Percentiles rank a stretch among this genome's conserved stretches.
Conservation (phyloP, 352 stramenopile genomes). For the Globisporangium heterothallicum region DNA sequence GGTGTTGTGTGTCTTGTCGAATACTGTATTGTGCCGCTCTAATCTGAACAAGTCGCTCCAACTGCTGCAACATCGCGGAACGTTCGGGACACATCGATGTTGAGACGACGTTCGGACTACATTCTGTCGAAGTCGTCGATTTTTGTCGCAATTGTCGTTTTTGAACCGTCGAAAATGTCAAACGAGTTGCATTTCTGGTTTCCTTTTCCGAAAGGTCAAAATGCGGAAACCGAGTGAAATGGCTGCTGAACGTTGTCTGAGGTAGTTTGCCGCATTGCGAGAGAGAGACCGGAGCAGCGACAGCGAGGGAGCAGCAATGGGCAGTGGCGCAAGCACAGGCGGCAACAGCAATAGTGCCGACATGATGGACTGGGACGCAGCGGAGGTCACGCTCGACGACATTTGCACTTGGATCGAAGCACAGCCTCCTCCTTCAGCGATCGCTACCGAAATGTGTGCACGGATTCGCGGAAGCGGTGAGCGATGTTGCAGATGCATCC, state of each 20-base stretch:
- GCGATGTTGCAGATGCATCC: background rate
- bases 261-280: too few relatives aligned
- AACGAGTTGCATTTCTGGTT: too few relatives aligned
- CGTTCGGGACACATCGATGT: too few relatives aligned
- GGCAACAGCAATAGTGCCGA: background rate
- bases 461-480: conserved; percentile 15
- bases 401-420: conserved; percentile 27
- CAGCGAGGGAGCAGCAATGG: conserved; percentile 13
- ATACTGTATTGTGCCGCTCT: background rate
- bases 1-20: background rate
- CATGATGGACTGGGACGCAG: conserved; percentile 5
- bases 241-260: too few relatives aligned
- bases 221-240: too few relatives aligned
- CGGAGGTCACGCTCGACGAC: conserved; percentile 19
- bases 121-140: too few relatives aligned
- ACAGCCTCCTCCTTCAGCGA: conserved; percentile 6
- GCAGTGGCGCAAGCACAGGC: conserved; percentile 19
- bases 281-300: background rate
- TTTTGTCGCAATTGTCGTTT: too few relatives aligned
- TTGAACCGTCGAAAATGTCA: too few relatives aligned
- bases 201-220: too few relatives aligned
- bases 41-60: too few relatives aligned
- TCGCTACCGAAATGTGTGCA: conserved; percentile 8
- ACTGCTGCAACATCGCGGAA: too few relatives aligned
- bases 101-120: too few relatives aligned